Evolutionary conservation across 1,284 basidiomycete genomes (phyloP).

Genomic region (Ustilago esculenta): DNA sequence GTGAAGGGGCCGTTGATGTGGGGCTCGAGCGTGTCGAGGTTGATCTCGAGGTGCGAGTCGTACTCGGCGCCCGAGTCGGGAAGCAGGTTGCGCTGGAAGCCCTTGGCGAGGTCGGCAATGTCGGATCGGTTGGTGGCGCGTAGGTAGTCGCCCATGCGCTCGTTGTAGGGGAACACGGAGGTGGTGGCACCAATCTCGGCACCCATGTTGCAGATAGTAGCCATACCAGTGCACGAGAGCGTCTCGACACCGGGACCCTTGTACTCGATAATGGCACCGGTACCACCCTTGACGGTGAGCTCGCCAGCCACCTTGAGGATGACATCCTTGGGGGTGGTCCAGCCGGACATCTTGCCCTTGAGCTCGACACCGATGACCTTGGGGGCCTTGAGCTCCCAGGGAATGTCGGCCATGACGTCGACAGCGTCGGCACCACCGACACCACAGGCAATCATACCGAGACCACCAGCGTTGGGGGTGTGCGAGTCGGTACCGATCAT

Average conservation of each 20-base stretch:
- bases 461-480: slow-evolving; percentile 98
- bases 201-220: slow-evolving; percentile 99
- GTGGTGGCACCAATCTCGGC: slow-evolving; percentile 99
- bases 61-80: slow-evolving; percentile 92
- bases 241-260: slow-evolving; percentile 82
- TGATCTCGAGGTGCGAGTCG: slow-evolving; percentile 92
- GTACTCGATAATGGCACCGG: slow-evolving; percentile 67
- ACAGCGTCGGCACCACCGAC: slow-evolving; percentile 99
- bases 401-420: slow-evolving; percentile 95
- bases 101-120: slow-evolving; percentile 88
- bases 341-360: slow-evolving; percentile 91
- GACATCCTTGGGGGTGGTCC: slow-evolving; percentile 89
- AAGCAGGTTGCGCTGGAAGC: slow-evolving; percentile 89
- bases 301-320: slow-evolving; percentile 67
- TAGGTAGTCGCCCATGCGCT: slow-evolving; percentile 91
- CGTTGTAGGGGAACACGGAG: slow-evolving; percentile 98
- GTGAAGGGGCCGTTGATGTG: slow-evolving; percentile 95
- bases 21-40: slow-evolving; percentile 95
- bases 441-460: slow-evolving; percentile 98
- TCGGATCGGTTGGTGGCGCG: slow-evolving; percentile 88
- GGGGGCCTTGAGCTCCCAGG: slow-evolving; percentile 99
- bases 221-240: slow-evolving; percentile 98
- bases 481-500: slow-evolving; percentile 99
- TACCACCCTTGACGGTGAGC: slow-evolving; percentile 67
- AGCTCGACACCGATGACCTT: slow-evolving; percentile 98